Evolutionary conservation across 2,329 filamentous ascomycete genomes (phyloP), one percentile per base, ranked within the genome.

Genomic region (Ascochyta clinopodiicola): DNA sequence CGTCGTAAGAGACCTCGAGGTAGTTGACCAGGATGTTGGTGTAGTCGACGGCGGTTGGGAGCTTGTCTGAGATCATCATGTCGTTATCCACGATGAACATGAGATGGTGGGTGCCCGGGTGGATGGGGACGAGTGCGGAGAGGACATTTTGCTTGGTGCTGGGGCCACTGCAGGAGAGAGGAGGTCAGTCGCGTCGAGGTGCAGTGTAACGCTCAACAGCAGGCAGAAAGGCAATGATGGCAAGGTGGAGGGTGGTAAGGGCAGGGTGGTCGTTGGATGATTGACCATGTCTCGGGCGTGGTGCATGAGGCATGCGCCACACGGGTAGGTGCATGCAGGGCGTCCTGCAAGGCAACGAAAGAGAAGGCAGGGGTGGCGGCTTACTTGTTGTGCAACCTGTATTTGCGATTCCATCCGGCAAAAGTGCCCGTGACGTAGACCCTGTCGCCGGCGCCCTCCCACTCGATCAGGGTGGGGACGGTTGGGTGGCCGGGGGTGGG

Each of bases 21-120:
- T 98, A 99, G 78, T 99, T 99, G 77, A 99, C 94, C 17, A 99
- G 82, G 72, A 96, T 96, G 79, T 98, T 98, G 62, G 92, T 96
- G 75, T 96, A 97, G 75, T 99, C 95, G 55, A 99, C 95, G 1
- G 95, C 96, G 0, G 95, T 98, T 13, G 95, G 94, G 51, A 97
- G 82, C 61, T 90, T 86, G 57, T 90, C 87, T 15, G 92, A 95
- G 13, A 92, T 95, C 72, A 89, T 86, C 92, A 97, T 96, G 70
- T 94, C 88, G 55, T 90, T 91, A 77, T 98, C 94, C 45, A 97
- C 92, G 64, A 99, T 84, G 78, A 98, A 99, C 71, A 96, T 94
- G 69, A 99, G 84, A 79, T 99, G 95, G 74, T 99, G 94, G 5
- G 95, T 99, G 64, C 95, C 95, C 4, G 94, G 92, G 13, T 92